Percentiles rank a stretch among this genome's conserved stretches.
phyloP scores from a whole-genome alignment of 176 grass and related monocot species.

The Eragrostis curvula region DNA sequence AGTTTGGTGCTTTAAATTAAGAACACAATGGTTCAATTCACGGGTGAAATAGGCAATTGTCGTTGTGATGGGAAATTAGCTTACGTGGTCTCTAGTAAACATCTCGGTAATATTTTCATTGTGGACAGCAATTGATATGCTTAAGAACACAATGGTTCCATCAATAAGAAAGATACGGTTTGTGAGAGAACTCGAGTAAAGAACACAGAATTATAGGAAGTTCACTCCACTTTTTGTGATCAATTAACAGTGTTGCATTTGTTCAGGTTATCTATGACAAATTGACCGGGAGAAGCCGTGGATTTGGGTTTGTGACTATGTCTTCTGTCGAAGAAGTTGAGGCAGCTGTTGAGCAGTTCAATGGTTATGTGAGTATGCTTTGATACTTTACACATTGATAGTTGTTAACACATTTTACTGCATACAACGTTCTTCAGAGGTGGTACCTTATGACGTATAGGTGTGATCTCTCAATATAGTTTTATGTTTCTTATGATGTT shows the following conservation, averaged over 20 bases:
- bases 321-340: constrained; percentile 66
- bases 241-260: background rate
- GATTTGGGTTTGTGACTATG: constrained; percentile 86
- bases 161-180: background rate
- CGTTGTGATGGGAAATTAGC: background rate
- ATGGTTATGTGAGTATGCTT: constrained; percentile 74
- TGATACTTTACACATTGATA: background rate
- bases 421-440: background rate
- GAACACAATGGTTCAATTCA: background rate
- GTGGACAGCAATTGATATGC: background rate
- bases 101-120: background rate
- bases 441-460: background rate
- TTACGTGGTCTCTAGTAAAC: background rate
- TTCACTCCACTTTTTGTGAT: background rate
- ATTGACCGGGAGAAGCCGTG: constrained; percentile 84
- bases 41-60: background rate
- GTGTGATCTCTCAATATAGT: background rate
- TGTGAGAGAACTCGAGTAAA: background rate
- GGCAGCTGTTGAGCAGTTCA: constrained; percentile 71
- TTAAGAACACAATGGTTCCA: background rate
- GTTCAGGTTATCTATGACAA: constrained; percentile 94
- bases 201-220: background rate
- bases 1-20: background rate
- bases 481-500: background rate
- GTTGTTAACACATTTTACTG: background rate